Base-by-base conservation (phyloP, 768 basidiomycete genomes). In the Gymnopilus dilepis region DNA sequence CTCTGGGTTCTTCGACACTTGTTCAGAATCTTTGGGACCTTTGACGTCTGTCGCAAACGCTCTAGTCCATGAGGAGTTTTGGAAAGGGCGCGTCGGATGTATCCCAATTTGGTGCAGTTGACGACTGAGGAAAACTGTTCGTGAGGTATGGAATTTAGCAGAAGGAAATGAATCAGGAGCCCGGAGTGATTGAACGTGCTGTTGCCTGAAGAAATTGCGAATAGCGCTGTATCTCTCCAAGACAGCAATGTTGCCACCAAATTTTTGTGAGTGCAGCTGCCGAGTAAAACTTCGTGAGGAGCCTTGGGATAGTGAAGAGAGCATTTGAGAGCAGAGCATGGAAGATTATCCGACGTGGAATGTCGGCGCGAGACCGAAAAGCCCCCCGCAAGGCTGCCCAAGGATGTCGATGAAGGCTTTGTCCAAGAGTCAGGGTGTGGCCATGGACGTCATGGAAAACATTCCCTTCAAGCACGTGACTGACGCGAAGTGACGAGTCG, bases 201-300 rank as follows among this genome's bases (percentile, higher is more conserved):
- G 77, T 54, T 73, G 72, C 45, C 67, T 76, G 62, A 90, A 89
- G 73, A 89, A 89, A 55, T 72, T 76, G 45, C 86, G 77, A 57
- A 90, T 89, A 53, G 78, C 71, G 40, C 69, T 78, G 72, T 90
- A 90, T 53, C 88, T 84, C 70, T 87, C 86, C 54, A 86, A 37
- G 12, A 55, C 60, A 28, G 68, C 62, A 13, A 59, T 24, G 33
- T 54, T 54, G 50, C 57, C 61, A 37, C 17, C 41, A 37, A 33
- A n/a, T 47, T 56, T 63, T 59, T 40, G 59, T 9, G 58, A 17
- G 22, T 57, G n/a, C 24, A 61, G 24, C 24, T 40, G 56, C 15
- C 47, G 24, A 5, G 55, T 37, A 40, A 58, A 45, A 26, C 37
- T 57, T 40, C 63, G 58, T 17, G 65, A 62, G n/a, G 45, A 28